A percentile compares a stretch with the other conserved stretches of the same genome.
Conservation (phyloP, 148 eudicot genomes). For the Drosera capensis region DNA sequence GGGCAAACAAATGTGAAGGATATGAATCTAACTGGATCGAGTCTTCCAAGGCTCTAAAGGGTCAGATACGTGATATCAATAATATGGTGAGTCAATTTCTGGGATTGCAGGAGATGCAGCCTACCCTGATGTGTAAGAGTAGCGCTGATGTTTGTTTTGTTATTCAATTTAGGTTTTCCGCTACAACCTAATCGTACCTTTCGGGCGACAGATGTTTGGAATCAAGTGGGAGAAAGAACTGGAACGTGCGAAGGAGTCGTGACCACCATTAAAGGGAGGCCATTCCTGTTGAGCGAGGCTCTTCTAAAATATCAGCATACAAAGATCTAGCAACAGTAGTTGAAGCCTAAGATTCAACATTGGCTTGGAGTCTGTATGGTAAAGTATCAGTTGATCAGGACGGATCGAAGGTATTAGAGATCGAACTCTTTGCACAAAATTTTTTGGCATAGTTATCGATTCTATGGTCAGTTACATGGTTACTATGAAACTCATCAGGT, state of each 20-base stretch:
- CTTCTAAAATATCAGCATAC: too few species aligned
- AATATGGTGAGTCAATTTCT: constrained; percentile 34
- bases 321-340: too few species aligned
- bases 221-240: constrained; percentile 69
- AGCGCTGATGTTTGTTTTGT: background rate
- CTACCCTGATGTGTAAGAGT: too few species aligned
- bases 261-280: background rate
- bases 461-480: too few species aligned
- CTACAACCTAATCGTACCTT: constrained; percentile 80
- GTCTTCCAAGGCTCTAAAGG: constrained; percentile 37
- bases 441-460: too few species aligned
- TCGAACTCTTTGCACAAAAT: too few species aligned
- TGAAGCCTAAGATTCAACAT: too few species aligned
- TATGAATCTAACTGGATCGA: constrained; percentile 47
- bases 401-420: too few species aligned
- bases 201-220: constrained; percentile 71
- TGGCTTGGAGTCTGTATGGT: too few species aligned
- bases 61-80: constrained; percentile 44
- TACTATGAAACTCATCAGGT: too few species aligned
- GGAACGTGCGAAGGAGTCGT: constrained; percentile 18
- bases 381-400: too few species aligned
- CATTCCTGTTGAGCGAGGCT: too few species aligned
- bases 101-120: background rate
- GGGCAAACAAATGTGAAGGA: constrained; percentile 19
- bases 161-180: constrained; percentile 50